phyloP scores from a whole-genome alignment of 495 filamentous ascomycete species.

The Neurospora tetrasperma region DNA sequence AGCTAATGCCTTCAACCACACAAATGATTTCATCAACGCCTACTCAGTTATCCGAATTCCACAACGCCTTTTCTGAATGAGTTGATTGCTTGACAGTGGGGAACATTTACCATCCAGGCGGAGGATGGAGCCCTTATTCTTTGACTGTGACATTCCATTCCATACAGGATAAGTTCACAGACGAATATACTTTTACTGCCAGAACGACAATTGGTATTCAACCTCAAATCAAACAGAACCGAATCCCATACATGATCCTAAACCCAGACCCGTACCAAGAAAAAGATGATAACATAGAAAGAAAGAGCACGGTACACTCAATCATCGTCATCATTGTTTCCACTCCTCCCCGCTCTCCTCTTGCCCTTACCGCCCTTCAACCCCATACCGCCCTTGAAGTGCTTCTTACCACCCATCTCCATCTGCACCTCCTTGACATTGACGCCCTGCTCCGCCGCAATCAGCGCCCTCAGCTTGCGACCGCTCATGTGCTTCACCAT shows the following conservation, averaged over 20 bases:
- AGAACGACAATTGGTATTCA: neutral
- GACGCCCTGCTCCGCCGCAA: slow-evolving; percentile 74
- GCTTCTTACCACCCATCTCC: slow-evolving; percentile 68
- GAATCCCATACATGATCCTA: neutral
- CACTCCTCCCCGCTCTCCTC: slow-evolving; percentile 27
- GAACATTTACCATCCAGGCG: neutral
- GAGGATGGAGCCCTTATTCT: neutral
- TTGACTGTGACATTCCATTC: neutral
- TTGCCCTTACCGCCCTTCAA: slow-evolving; percentile 30
- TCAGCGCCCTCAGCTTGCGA: slow-evolving; percentile 73
- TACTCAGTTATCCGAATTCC: neutral
- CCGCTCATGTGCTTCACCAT: slow-evolving; percentile 59
- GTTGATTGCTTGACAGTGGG: neutral
- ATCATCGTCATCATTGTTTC: slow-evolving; percentile 13
- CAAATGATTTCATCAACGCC: neutral
- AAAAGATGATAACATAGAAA: neutral
- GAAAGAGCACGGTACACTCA: slow-evolving; percentile 1
- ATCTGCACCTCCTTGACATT: slow-evolving; percentile 71
- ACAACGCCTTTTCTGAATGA: neutral
- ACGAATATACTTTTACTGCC: neutral
- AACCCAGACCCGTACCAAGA: neutral
- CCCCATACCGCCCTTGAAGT: slow-evolving; percentile 73
- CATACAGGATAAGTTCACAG: neutral
- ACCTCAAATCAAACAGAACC: neutral
- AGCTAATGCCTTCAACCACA: neutral